A percentile compares a stretch with the other conserved stretches of the same genome.
phyloP scores from a whole-genome alignment of 2,329 filamentous ascomycete species.

The Pseudonectria buxi region DNA sequence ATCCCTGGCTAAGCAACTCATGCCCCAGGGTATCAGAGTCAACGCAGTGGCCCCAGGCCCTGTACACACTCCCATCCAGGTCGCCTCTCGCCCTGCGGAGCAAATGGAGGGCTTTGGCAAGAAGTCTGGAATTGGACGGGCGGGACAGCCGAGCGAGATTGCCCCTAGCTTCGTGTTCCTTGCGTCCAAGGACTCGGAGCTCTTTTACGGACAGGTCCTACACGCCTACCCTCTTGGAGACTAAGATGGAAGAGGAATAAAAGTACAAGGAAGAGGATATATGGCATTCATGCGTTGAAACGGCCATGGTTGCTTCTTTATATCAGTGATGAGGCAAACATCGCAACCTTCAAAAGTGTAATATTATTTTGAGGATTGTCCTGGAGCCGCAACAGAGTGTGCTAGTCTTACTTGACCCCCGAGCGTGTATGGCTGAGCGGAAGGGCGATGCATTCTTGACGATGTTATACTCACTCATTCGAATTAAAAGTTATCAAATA shows the following conservation, averaged over 20 bases:
- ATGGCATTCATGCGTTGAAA: too few species aligned
- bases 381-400: too few species aligned
- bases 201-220: constrained; percentile 34
- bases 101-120: constrained; percentile 39
- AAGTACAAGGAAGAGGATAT: too few species aligned
- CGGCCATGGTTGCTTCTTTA: too few species aligned
- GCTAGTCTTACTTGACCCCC: too few species aligned
- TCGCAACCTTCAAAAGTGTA: too few species aligned
- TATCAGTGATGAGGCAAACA: too few species aligned
- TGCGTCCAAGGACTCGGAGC: constrained; percentile 31
- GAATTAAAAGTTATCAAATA: too few species aligned
- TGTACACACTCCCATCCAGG: constrained; percentile 38
- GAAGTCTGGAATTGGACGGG: constrained; percentile 29
- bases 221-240: constrained; percentile 35
- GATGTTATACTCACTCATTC: too few species aligned
- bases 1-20: constrained; percentile 44
- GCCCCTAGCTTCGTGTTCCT: constrained; percentile 35
- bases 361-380: too few species aligned
- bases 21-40: constrained; percentile 51
- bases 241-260: constrained; percentile 8
- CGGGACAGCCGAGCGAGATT: constrained; percentile 39
- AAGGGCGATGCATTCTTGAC: too few species aligned
- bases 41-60: constrained; percentile 39
- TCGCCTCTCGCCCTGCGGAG: constrained; percentile 34
- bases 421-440: too few species aligned